Percentiles rank a stretch among this genome's conserved stretches.
phyloP scores from a whole-genome alignment of 306 rosid genomes.

The Pyrus communis region DNA sequence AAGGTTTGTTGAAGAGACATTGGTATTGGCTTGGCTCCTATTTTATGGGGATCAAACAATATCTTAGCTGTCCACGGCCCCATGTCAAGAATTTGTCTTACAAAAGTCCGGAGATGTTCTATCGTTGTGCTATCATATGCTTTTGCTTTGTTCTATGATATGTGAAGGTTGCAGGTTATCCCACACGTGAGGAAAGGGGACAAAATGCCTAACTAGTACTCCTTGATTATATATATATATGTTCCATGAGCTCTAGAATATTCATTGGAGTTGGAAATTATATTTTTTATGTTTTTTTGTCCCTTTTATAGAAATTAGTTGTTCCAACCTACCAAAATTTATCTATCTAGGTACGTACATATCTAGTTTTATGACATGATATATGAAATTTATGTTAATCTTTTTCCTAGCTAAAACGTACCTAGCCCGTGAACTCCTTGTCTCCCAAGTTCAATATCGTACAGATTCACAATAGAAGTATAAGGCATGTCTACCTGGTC shows the following conservation, averaged over 20 bases:
- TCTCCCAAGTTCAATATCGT: conserved; percentile 34
- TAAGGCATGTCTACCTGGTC: conserved; percentile 3
- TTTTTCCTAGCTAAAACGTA: conserved; percentile 27
- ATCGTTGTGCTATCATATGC: conserved; percentile 17
- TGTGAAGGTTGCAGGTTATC: conserved; percentile 28
- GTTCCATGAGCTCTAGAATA: conserved; percentile 23
- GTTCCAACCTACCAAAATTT: conserved; percentile 4
- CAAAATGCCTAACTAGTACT: conserved; percentile 29
- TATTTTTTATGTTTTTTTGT: neutral
- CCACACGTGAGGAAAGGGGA: conserved; percentile 75
- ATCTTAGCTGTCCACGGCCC: conserved; percentile 15
- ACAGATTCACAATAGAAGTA: conserved; percentile 22
- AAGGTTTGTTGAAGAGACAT: neutral
- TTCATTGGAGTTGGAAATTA: neutral
- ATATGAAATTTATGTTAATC: conserved; percentile 2
- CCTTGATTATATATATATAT: neutral
- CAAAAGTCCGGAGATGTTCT: neutral
- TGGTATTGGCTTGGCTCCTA: conserved; percentile 16
- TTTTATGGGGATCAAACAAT: conserved; percentile 24
- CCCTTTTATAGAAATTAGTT: neutral
- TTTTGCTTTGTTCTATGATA: conserved; percentile 35
- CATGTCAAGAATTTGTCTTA: conserved; percentile 1
- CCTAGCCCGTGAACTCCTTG: conserved; percentile 61
- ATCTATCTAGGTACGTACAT: neutral
- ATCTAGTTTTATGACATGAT: neutral